Base-by-base conservation (phyloP, 352 stramenopile species). In the Plasmopara viticola region DNA sequence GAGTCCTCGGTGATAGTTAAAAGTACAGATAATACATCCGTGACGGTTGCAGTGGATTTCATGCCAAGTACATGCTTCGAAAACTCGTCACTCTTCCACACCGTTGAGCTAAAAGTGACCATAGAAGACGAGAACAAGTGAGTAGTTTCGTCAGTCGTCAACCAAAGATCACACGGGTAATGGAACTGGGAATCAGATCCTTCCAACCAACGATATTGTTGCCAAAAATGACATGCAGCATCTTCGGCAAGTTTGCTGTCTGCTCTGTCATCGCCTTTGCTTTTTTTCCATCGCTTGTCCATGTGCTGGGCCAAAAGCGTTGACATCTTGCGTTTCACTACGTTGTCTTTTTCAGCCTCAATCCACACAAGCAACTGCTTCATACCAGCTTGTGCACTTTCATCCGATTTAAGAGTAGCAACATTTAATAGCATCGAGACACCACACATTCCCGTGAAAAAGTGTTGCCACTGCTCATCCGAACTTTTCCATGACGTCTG, bases 321-420 rank as follows among this genome's bases (percentile, higher is more conserved):
- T 12, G 80, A 88, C n/a, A 87, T 49, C 0, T 15, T 58, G 8
- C 62, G 56, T 29, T 78, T 86, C 3, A 65, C 13, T 4, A 35
- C 25, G 5, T 52, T 7, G 37, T 76, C 50, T 17, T 56, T 6
- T 17, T 88, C 80, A 3, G 15, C 29, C 33, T 72, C 56, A 29
- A 87, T 64, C 80, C 73, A 87, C 49, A 65, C 48, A 15, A 87
- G 53, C 9, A 83, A 20, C 10, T 70, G 42, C 7, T 60, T 40
- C 15, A 82, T 50, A 6, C 53, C 66, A 48, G 55, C 29, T n/a
- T 56, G 46, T 5, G 59, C 60, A 20, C 48, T 53, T 5, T 28
- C 6, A 29, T 76, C 50, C 8, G n/a, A 53, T 14, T n/a, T 51
- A 14, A 62, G 25, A 17, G 31, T 56, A 15, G 12, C 29, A 18